phyloP scores from a whole-genome alignment of 1,284 basidiomycete genomes.

The Puccinia polysora region DNA sequence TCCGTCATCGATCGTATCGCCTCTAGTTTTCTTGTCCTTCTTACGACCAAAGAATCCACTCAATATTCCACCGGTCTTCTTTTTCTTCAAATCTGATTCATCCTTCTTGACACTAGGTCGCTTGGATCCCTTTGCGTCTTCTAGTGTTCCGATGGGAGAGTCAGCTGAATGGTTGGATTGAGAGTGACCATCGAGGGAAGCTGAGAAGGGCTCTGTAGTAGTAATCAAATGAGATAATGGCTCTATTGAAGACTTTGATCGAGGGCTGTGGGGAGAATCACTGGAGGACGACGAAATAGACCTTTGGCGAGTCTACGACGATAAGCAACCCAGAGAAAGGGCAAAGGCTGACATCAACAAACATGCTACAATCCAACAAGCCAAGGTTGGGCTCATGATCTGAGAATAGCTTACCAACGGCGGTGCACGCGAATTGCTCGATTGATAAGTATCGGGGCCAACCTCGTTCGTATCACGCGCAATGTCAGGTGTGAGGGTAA shows the following conservation, averaged over 20 bases:
- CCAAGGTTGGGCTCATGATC: neutral
- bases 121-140: conserved; percentile 23
- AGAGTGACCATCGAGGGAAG: conserved; percentile 25
- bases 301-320: conserved; percentile 18
- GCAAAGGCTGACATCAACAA: neutral
- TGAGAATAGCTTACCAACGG: neutral
- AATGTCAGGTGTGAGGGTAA: conserved; percentile 40
- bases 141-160: conserved; percentile 23
- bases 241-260: neutral
- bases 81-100: conserved; percentile 59
- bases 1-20: conserved; percentile 52
- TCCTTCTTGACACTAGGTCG: conserved; percentile 19
- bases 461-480: conserved; percentile 24
- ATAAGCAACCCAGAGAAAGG: neutral
- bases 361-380: neutral
- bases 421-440: conserved; percentile 8
- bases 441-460: neutral
- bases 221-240: neutral
- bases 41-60: conserved; percentile 68
- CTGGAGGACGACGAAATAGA: conserved; percentile 20
- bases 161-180: conserved; percentile 28
- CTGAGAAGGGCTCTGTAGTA: conserved; percentile 12
- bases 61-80: conserved; percentile 65
- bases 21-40: conserved; percentile 64
- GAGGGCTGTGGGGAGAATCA: neutral